phyloP scores from a whole-genome alignment of 2,329 filamentous ascomycete genomes.

The Fusarium austroafricanum region DNA sequence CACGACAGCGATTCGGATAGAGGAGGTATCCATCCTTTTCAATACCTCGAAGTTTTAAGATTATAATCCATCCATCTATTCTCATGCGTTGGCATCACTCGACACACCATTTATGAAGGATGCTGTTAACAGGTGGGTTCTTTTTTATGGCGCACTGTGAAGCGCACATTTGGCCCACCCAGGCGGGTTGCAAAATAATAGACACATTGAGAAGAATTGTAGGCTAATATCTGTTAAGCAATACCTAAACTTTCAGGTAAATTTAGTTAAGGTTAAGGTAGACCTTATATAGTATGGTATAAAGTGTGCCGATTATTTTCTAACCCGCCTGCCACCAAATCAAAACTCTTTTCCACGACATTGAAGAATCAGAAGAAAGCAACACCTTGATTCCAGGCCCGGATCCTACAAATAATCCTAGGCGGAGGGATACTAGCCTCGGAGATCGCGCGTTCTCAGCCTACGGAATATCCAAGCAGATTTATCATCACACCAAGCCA shows the following conservation, averaged over 20 bases:
- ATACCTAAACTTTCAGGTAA: too few relatives aligned
- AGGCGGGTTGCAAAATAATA: too few relatives aligned
- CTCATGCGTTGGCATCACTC: not conserved
- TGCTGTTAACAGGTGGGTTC: slow-evolving; percentile 3
- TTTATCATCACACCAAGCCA: not conserved
- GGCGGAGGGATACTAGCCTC: not conserved
- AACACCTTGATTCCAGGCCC: slow-evolving; percentile 1
- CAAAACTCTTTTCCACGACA: slow-evolving; percentile 46
- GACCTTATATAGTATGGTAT: too few relatives aligned
- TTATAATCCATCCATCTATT: not conserved
- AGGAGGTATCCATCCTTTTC: not conserved
- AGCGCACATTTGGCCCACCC: slow-evolving; percentile 43
- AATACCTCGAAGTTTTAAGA: not conserved
- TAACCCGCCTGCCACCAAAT: slow-evolving; percentile 10
- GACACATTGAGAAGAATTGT: too few relatives aligned
- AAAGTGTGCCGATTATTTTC: too few relatives aligned
- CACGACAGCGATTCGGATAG: slow-evolving; percentile 80
- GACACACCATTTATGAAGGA: not conserved
- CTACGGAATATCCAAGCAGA: not conserved
- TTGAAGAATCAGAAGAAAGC: slow-evolving; percentile 24
- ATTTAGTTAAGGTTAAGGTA: too few relatives aligned
- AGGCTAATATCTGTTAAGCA: too few relatives aligned
- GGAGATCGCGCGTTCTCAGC: not conserved
- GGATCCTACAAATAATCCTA: not conserved
- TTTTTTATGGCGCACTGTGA: slow-evolving; percentile 42